Evolutionary conservation across 805 yeast species (phyloP).

Genomic region (Ogataea degrootiae): DNA sequence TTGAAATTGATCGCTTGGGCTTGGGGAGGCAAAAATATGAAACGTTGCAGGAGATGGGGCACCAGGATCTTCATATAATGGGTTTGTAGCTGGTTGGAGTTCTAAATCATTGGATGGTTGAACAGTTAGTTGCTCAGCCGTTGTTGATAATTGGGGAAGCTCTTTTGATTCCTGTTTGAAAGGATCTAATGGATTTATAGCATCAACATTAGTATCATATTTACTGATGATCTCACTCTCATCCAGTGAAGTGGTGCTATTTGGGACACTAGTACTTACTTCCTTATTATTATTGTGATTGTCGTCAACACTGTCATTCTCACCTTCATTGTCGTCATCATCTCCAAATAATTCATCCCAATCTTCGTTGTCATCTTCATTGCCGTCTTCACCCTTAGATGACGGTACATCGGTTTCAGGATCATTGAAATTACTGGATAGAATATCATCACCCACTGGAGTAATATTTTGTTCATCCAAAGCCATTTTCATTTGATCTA

Average conservation of each 20-base stretch:
- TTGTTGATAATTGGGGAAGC: constrained; percentile 1
- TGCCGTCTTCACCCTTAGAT: neutral
- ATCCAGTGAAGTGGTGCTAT: too few relatives aligned
- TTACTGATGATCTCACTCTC: too few relatives aligned
- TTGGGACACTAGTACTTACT: too few relatives aligned
- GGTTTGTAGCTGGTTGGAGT: constrained; percentile 38
- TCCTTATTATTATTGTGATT: neutral
- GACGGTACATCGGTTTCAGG: neutral
- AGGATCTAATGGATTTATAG: too few relatives aligned
- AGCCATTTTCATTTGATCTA: too few relatives aligned
- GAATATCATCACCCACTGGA: neutral
- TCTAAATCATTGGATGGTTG: too few relatives aligned
- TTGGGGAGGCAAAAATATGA: constrained; percentile 36
- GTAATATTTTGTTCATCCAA: neutral
- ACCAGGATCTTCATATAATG: constrained; percentile 72
- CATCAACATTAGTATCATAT: too few relatives aligned
- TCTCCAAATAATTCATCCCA: constrained; percentile 30
- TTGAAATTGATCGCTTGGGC: constrained; percentile 19
- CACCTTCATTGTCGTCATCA: constrained; percentile 11
- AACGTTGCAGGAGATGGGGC: constrained; percentile 70
- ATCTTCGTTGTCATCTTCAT: constrained; percentile 18
- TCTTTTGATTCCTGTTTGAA: constrained; percentile 9
- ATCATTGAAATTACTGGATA: neutral
- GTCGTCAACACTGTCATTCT: neutral
- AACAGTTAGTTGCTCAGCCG: constrained; percentile 4